Conservation (phyloP, 2,329 filamentous ascomycete genomes). For the Venturia aucupariae region DNA sequence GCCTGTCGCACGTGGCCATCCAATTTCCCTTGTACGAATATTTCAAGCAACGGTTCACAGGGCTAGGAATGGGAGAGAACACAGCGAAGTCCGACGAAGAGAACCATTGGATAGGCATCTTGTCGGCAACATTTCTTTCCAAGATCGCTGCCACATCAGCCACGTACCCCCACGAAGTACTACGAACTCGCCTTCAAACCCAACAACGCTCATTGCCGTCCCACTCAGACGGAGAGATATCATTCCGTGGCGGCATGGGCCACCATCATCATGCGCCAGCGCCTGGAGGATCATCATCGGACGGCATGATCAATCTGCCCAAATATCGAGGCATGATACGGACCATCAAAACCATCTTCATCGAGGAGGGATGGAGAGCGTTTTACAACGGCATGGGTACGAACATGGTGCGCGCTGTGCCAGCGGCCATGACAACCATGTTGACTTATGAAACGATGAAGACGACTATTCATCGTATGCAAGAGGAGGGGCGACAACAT, state of each 20-base stretch:
- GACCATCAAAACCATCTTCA: conserved; percentile 76
- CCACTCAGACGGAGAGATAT: conserved; percentile 39
- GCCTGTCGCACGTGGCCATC: conserved; percentile 89
- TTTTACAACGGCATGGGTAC: conserved; percentile 97
- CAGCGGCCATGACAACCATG: conserved; percentile 94
- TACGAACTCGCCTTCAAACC: conserved; percentile 87
- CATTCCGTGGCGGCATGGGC: conserved; percentile 32
- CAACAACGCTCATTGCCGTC: conserved; percentile 61
- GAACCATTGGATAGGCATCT: conserved; percentile 72
- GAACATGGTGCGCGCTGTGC: conserved; percentile 92
- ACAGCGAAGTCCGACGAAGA: conserved; percentile 43
- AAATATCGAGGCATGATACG: conserved; percentile 69
- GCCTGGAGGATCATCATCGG: conserved; percentile 41
- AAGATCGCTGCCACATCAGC: conserved; percentile 91
- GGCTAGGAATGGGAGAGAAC: conserved; percentile 72
- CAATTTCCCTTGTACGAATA: conserved; percentile 96
- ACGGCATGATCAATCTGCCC: conserved; percentile 45
- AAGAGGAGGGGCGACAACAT: conserved; percentile 38
- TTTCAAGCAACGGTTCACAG: conserved; percentile 83
- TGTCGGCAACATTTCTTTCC: conserved; percentile 82
- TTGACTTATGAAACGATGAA: conserved; percentile 82
- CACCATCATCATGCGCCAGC: conserved; percentile 16
- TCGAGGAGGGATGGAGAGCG: conserved; percentile 88
- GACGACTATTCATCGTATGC: conserved; percentile 43
- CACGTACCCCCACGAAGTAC: conserved; percentile 95